phyloP scores from a whole-genome alignment of 345 rosid genomes.

The Euphorbia tirucalli region DNA sequence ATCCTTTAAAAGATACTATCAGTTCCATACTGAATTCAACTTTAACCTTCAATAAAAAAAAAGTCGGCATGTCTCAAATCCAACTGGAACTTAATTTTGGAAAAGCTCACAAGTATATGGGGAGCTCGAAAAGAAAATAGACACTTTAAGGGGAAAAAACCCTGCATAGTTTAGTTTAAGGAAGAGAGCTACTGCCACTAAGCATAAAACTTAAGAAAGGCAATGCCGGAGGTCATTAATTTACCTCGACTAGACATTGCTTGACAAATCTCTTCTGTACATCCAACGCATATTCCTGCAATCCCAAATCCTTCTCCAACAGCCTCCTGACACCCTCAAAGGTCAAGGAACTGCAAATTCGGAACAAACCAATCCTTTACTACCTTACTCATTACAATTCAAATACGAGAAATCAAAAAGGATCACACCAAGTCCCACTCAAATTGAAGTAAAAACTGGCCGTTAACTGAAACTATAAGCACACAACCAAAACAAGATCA shows the following conservation, averaged over 20 bases:
- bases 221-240: not conserved
- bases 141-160: no score
- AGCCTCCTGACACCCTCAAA: conserved; percentile 81
- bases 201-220: not conserved
- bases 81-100: not conserved
- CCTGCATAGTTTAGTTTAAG: no score
- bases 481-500: not conserved
- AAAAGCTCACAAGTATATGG: not conserved
- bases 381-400: not conserved
- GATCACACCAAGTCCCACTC: not conserved
- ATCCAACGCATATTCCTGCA: conserved; percentile 66
- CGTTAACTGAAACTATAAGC: not conserved
- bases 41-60: not conserved
- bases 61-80: not conserved
- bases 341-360: conserved; percentile 56
- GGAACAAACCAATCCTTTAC: not conserved
- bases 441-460: not conserved
- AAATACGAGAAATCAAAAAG: not conserved
- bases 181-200: not conserved
- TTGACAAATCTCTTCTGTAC: conserved; percentile 70
- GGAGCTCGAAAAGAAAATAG: no score
- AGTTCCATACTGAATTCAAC: not conserved
- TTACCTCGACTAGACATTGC: conserved; percentile 55
- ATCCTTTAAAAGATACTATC: not conserved
- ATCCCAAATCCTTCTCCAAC: conserved; percentile 75